Evolutionary conservation across 1,284 basidiomycete genomes (phyloP).

Genomic region (Rhodofomes roseus): DNA sequence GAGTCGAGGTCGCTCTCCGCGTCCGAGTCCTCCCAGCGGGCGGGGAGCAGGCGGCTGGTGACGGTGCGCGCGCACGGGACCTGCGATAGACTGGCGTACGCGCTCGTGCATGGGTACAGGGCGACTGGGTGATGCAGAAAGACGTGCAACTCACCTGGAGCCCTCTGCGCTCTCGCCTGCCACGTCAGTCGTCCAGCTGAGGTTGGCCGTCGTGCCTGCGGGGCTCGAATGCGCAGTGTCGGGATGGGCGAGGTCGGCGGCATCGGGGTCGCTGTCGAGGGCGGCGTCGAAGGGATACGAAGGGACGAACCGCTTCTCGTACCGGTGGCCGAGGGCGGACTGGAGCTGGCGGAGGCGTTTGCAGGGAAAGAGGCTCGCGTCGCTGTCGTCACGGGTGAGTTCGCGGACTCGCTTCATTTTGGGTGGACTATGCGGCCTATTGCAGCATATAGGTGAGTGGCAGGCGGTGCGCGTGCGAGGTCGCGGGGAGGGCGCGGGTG

Average conservation of each 20-base stretch:
- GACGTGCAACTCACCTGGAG: neutral
- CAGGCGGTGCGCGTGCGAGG: neutral
- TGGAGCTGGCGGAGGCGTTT: neutral
- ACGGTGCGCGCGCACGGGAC: neutral
- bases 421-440: neutral
- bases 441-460: neutral
- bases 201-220: neutral
- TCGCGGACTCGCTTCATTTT: neutral
- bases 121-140: too few relatives aligned
- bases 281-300: neutral
- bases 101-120: neutral
- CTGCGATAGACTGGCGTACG: neutral
- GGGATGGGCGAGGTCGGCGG: neutral
- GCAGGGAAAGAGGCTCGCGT: neutral
- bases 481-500: neutral
- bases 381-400: neutral
- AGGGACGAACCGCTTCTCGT: constrained; percentile 2
- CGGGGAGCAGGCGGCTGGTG: neutral
- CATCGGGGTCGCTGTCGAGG: neutral
- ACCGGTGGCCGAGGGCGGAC: constrained; percentile 1
- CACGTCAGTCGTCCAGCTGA: neutral
- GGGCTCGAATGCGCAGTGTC: neutral
- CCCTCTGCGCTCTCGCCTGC: neutral
- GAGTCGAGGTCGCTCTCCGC: constrained; percentile 1
- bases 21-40: constrained; percentile 1